Evolutionary conservation across 2,329 filamentous ascomycete genomes (phyloP).

Genomic region (Claviceps spartinae): DNA sequence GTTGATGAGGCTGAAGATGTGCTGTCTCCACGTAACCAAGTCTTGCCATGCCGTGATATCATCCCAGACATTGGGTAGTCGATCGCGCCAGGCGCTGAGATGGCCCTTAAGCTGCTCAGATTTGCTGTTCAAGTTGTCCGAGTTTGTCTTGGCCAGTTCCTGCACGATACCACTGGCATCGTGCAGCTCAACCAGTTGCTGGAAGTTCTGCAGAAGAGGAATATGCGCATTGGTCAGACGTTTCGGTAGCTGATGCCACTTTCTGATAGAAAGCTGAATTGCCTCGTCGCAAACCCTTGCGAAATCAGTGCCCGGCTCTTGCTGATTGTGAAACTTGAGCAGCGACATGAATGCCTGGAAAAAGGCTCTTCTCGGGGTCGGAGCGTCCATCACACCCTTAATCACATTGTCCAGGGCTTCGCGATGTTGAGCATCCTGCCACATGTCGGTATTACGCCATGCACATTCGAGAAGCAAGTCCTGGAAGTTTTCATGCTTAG

Average conservation of each 20-base stretch:
- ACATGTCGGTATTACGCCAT: slow-evolving; percentile 92
- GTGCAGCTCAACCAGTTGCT: slow-evolving; percentile 91
- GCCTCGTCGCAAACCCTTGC: slow-evolving; percentile 87
- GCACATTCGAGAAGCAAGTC: slow-evolving; percentile 89
- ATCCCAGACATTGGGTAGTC: slow-evolving; percentile 95
- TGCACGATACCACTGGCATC: slow-evolving; percentile 94
- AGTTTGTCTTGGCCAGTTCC: slow-evolving; percentile 74
- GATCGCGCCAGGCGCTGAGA: slow-evolving; percentile 87
- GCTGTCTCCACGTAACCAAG: slow-evolving; percentile 97
- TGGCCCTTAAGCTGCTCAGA: slow-evolving; percentile 91
- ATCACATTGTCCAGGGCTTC: slow-evolving; percentile 87
- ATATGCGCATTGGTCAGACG: slow-evolving; percentile 92
- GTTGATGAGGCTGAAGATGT: slow-evolving; percentile 97
- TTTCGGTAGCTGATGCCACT: slow-evolving; percentile 96
- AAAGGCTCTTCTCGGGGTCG: slow-evolving; percentile 84
- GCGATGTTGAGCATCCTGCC: slow-evolving; percentile 73
- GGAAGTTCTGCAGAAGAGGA: slow-evolving; percentile 90
- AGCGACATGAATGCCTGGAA: slow-evolving; percentile 98
- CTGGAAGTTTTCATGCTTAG: slow-evolving; percentile 97
- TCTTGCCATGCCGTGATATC: slow-evolving; percentile 99
- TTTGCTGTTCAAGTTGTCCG: slow-evolving; percentile 78
- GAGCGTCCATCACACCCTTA: slow-evolving; percentile 94
- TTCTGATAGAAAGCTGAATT: slow-evolving; percentile 90
- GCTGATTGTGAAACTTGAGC: slow-evolving; percentile 84
- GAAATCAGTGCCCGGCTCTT: slow-evolving; percentile 68